Evolutionary conservation across 2,329 filamentous ascomycete species (phyloP), one percentile per base, ranked within the genome.

Genomic region (Fusarium globosum): DNA sequence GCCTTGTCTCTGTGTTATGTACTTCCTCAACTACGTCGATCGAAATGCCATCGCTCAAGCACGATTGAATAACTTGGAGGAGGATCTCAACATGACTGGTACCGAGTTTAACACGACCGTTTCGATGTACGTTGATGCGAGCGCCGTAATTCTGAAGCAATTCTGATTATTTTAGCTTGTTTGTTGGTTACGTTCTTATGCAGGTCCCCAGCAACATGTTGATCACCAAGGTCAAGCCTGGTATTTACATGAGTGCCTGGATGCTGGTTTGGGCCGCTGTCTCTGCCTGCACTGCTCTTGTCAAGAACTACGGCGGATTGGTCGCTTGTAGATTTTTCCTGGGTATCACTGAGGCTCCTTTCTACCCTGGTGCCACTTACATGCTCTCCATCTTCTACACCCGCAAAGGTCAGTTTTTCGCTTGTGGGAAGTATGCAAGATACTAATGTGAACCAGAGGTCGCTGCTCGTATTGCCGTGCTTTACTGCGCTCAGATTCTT

Each of bases 401-500:
- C 2, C 75, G 80, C 18, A 80, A 75, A 61, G 79, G 79, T 81
- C 48, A 6, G 72, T 35, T 3, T 9, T 10, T 16, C 12, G 4
- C 2, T 14, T 2, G 1, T 4, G 4, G 4, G 5, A 6, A n/a
- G 13, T 1, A 30, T 18, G 6, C 15, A 23, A 23, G 15, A 43
- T 41, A 38, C 48, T 74, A 15, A 74, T 12, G 7, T n/a, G 6
- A 53, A 92, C 91, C 76, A 76, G 91, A 92, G 79, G 82, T 92
- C 4, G 89, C 88, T 9, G 83, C 91, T 38, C 85, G 90, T 8
- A 91, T 90, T 35, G 89, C 90, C 7, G 82, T 91, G 6, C 84
- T 83, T 4, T 83, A 87, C 70, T 90, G 90, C 3, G 92, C 91
- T 0, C 89, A 90, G 11, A 84, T 93, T 20, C 86, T 93, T 4